Evolutionary conservation across 768 basidiomycete species (phyloP).

Genomic region (Termitomyces sp.): DNA sequence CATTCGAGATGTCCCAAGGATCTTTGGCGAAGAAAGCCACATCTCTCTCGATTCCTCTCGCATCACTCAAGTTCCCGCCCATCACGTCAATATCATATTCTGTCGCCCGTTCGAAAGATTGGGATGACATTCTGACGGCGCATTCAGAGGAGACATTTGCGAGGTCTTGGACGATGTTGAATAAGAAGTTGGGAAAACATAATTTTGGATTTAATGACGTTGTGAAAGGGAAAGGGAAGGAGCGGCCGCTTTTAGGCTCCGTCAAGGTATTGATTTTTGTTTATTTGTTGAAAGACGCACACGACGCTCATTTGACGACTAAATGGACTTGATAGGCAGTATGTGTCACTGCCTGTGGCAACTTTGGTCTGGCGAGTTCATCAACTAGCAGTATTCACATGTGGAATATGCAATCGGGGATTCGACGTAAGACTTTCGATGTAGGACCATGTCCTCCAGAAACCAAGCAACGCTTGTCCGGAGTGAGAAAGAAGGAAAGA

Average conservation of each 20-base stretch:
- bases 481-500: conserved; percentile 41
- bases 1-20: conserved; percentile 94
- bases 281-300: not conserved
- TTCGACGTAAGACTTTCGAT: conserved; percentile 73
- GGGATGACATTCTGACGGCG: conserved; percentile 95
- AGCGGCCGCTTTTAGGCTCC: conserved; percentile 44
- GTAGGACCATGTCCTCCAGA: conserved; percentile 63
- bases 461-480: conserved; percentile 38
- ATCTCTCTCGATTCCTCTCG: conserved; percentile 70
- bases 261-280: conserved; percentile 55
- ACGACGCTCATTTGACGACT: not conserved
- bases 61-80: conserved; percentile 81
- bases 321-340: conserved; percentile 50
- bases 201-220: conserved; percentile 58
- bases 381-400: conserved; percentile 77
- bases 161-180: conserved; percentile 83
- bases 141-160: conserved; percentile 82
- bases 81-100: conserved; percentile 79
- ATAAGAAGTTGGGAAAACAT: conserved; percentile 79
- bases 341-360: conserved; percentile 91
- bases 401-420: conserved; percentile 98
- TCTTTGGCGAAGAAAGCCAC: conserved; percentile 81
- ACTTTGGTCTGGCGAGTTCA: conserved; percentile 86
- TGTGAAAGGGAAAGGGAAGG: conserved; percentile 45
- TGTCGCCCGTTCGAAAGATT: conserved; percentile 81